Percentiles rank a stretch among this genome's conserved stretches.
phyloP scores from a whole-genome alignment of 805 yeast species.

The Wickerhamiella nectarea region DNA sequence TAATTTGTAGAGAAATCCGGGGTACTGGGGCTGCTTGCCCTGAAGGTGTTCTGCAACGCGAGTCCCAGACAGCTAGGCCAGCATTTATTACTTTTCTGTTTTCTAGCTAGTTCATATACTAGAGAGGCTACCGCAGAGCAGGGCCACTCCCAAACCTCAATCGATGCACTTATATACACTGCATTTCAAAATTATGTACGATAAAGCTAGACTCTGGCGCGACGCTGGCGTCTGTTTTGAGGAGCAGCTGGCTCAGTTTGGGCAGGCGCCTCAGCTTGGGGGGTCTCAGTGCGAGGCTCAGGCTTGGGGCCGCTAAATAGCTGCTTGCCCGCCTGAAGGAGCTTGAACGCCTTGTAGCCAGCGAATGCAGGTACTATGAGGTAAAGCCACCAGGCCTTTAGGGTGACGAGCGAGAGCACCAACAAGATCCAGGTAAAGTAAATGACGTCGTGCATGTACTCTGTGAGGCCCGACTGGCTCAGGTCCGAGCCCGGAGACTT shows the following conservation, averaged over 20 bases:
- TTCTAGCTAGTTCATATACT: too few species aligned
- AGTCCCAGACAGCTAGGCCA: too few species aligned
- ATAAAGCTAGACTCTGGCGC: conserved; percentile 1
- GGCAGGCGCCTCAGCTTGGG: neutral
- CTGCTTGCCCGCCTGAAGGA: conserved; percentile 15
- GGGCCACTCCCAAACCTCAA: too few species aligned
- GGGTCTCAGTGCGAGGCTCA: neutral
- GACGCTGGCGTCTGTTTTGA: conserved; percentile 3
- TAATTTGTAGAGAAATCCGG: too few species aligned
- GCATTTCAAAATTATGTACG: too few species aligned
- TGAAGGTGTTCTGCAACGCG: too few species aligned
- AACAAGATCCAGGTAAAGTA: conserved; percentile 51
- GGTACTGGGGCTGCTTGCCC: too few species aligned
- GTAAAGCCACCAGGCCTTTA: conserved; percentile 46
- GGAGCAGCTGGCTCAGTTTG: neutral
- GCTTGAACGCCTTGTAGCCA: conserved; percentile 14
- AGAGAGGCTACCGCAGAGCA: too few species aligned
- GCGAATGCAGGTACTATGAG: conserved; percentile 18
- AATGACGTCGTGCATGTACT: conserved; percentile 56
- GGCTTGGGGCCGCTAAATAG: conserved; percentile 6
- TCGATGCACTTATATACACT: too few species aligned
- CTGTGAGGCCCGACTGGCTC: conserved; percentile 49
- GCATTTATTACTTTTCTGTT: too few species aligned
- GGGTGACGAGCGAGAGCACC: conserved; percentile 43
- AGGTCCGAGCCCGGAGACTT: conserved; percentile 48